Base-by-base conservation (phyloP, 2,329 filamentous ascomycete genomes). In the Fusarium austroafricanum region DNA sequence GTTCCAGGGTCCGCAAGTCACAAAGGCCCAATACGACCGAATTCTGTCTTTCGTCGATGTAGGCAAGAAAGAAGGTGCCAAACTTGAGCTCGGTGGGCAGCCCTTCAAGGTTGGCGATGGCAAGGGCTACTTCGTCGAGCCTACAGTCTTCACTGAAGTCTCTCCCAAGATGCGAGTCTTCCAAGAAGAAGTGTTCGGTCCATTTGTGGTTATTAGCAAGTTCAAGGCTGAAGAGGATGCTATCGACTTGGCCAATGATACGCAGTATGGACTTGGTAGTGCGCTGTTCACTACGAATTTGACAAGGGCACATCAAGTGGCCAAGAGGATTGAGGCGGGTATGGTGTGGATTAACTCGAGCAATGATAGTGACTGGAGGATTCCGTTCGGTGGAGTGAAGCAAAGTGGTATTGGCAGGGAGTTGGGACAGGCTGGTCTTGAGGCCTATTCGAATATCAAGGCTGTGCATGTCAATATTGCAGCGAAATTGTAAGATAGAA, bases 1-100 rank as follows among this genome's bases (percentile, higher is more conserved):
- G 1, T 91, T 90, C 80, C 91, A 93, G 74, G 92, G 92, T 1
- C 92, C 92, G 0, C 91, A 93, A 73, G 87, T 93, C 44, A 90
- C 89, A 7, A 90, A 90, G 75, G 78, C 82, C 10, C 91, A 94
- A 75, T 91, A 90, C 71, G 90, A 93, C 50, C 83, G 87, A 38
- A 85, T 95, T 4, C 81, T 94, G 28, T 83, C 83, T 1, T 95
- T 90, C 75, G 88, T 94, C 43, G 86, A 93, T 55, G 75, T 83
- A 8, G 92, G 90, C 18, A 91, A 91, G 73, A 83, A 83, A 6
- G 89, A 92, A 74, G 91, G 91, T n/a, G 90, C 90, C 1, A 91
- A 83, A 8, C 82, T 94, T 2, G 81, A 86, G 20, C 78, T 84
- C 3, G 91, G 92, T 15, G 92, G 91, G 12, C 77, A 78, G 40